These are phyloP conservation scores for Arabidopsis thaliana DNA, from an alignment of 345 rosid genomes.

Conservation along the genomic window TAIR10.1 NC_003075.7:18219001-18219500, in stretches of 20 bases:
- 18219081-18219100: neutral
- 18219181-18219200: neutral
- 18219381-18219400: slow-evolving; percentile 99
- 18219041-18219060: neutral
- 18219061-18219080: neutral
- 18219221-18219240: slow-evolving; percentile 6
- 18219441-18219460: slow-evolving; percentile 5
- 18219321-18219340: slow-evolving; percentile 68
- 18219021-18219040: neutral
- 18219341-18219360: slow-evolving; percentile 92
- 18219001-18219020: neutral
- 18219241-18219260: slow-evolving; percentile 9
- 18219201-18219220: neutral
- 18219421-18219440: neutral
- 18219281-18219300: neutral
- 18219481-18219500: neutral
- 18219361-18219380: slow-evolving; percentile 97
- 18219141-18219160: neutral
- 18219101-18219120: neutral
- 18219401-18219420: slow-evolving; percentile 55
- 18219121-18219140: neutral
- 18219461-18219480: neutral
- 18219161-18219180: neutral
- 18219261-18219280: neutral
- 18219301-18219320: neutral